Percentiles rank a stretch among this genome's conserved stretches.
Conservation (phyloP, 2,329 filamentous ascomycete species). For the Ilyonectria robusta region DNA sequence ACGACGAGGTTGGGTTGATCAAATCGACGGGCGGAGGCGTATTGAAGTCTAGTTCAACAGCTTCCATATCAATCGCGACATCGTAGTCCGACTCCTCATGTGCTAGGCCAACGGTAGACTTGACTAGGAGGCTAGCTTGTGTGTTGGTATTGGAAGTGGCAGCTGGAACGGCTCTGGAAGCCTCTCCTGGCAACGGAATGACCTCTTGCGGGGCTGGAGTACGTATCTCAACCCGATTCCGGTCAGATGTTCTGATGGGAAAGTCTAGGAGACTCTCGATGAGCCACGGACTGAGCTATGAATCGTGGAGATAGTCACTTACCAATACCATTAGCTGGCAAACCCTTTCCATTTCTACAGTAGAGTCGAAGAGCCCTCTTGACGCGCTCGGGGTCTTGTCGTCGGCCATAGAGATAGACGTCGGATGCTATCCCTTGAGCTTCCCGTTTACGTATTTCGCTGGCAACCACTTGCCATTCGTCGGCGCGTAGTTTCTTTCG, state of each 20-base stretch:
- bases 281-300: not conserved
- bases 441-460: not conserved
- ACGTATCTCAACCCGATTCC: constrained; percentile 10
- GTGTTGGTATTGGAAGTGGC: rapidly evolving
- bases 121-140: rapidly evolving
- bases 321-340: not conserved
- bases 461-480: constrained; percentile 5
- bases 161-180: not conserved
- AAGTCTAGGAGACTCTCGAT: not conserved
- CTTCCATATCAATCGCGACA: not conserved
- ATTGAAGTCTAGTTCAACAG: not conserved
- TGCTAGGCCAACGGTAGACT: too few relatives aligned
- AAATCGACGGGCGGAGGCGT: not conserved
- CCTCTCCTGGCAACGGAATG: not conserved
- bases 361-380: not conserved
- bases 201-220: not conserved
- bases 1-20: too few relatives aligned
- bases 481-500: constrained; percentile 3
- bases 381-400: not conserved
- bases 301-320: not conserved
- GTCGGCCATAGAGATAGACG: constrained; percentile 6
- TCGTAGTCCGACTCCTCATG: not conserved
- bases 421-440: constrained; percentile 8
- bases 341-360: not conserved
- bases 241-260: not conserved